A percentile compares a stretch with the other conserved stretches of the same genome.
Evolutionary conservation across 2,329 filamentous ascomycete species (phyloP).

Genomic region (Neoscytalidium dimidiatum): DNA sequence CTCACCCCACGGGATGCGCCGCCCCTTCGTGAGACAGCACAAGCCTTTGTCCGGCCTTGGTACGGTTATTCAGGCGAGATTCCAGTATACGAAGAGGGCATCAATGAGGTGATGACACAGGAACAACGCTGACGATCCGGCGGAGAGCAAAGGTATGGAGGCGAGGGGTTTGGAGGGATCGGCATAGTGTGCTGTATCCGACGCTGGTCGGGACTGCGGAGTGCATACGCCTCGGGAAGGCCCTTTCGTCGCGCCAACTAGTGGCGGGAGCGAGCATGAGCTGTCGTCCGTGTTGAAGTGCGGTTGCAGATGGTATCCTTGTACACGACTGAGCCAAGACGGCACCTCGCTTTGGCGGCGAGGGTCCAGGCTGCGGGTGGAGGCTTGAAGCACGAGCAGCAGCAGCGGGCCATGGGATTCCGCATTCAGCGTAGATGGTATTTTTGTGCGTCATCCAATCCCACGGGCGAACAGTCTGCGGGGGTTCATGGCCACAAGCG

Average conservation of each 20-base stretch:
- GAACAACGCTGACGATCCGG: background rate
- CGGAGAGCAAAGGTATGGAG: background rate
- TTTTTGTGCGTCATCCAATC: background rate
- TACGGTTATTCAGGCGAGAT: background rate
- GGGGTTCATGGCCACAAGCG: background rate
- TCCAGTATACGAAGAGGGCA: background rate
- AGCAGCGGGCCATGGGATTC: background rate
- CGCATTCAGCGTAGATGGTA: background rate
- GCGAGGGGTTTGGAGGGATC: background rate
- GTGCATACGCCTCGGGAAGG: constrained; percentile 6
- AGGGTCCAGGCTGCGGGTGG: background rate
- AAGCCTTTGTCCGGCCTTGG: background rate
- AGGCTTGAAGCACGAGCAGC: background rate
- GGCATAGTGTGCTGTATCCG: background rate
- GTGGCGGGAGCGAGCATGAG: constrained; percentile 3
- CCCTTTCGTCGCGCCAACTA: background rate
- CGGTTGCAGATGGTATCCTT: constrained; percentile 5
- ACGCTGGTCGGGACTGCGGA: background rate
- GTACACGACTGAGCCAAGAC: background rate
- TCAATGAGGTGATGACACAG: background rate
- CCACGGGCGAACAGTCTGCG: background rate
- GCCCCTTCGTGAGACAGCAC: background rate
- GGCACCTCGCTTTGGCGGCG: background rate
- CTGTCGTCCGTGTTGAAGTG: background rate
- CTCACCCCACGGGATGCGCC: background rate